Percentiles rank a stretch among this genome's conserved stretches.
Conservation (phyloP, 495 filamentous ascomycete genomes). For the Letharia columbiana region DNA sequence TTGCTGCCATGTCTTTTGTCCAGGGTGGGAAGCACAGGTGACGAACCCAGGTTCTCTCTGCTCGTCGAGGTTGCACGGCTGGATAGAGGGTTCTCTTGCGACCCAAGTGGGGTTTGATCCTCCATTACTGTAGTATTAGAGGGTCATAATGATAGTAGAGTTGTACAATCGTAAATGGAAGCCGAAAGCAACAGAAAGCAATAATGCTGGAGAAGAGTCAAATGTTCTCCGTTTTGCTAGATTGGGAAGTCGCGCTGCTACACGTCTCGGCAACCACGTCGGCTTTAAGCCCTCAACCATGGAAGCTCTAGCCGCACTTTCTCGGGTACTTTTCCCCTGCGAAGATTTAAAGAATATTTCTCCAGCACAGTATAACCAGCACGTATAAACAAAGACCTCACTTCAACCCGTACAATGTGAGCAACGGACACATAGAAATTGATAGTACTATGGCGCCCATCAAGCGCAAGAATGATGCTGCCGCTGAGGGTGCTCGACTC, state of each 20-base stretch:
- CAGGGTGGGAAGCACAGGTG: slow-evolving; percentile 17
- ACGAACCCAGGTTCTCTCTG: slow-evolving; percentile 16
- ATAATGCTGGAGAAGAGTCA: not conserved
- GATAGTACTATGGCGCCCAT: slow-evolving; percentile 40
- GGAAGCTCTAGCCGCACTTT: not conserved
- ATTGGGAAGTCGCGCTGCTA: slow-evolving; percentile 5
- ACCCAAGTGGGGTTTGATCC: slow-evolving; percentile 14
- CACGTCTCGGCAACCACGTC: slow-evolving; percentile 12
- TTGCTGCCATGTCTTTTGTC: slow-evolving; percentile 28
- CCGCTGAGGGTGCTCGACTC: slow-evolving; percentile 34
- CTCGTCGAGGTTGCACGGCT: slow-evolving; percentile 1
- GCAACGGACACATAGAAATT: not conserved
- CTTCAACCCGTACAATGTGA: not conserved
- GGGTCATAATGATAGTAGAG: not conserved
- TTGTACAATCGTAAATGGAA: not conserved
- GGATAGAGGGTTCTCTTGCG: slow-evolving; percentile 16
- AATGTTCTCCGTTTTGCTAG: not conserved
- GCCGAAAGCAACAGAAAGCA: slow-evolving; percentile 3
- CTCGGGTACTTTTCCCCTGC: slow-evolving; percentile 15
- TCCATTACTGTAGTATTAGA: slow-evolving; percentile 4
- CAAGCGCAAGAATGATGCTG: slow-evolving; percentile 44
- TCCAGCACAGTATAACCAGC: not conserved
- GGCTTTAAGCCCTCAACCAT: not conserved
- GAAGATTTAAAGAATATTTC: not conserved
- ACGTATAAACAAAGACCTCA: not conserved